These are phyloP conservation scores for Aspergillus sp. DNA, from an alignment of 2,329 filamentous ascomycete genomes.

Conservation along the genomic window DNA sequence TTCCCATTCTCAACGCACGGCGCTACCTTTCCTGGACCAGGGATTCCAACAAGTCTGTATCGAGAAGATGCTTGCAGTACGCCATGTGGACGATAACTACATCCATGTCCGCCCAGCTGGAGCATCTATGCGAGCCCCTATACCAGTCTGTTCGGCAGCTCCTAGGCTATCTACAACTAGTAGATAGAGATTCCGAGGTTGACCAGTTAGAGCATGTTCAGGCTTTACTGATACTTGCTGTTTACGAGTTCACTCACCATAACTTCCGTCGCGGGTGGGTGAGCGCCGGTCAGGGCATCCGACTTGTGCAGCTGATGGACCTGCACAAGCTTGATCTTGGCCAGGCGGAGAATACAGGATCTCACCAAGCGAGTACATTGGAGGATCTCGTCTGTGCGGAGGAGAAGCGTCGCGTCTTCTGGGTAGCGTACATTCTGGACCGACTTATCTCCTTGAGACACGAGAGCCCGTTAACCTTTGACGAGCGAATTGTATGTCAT, in stretches of 20 bases:
- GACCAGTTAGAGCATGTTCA: conserved; percentile 16
- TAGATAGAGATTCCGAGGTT: neutral
- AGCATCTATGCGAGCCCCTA: neutral
- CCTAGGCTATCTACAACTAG: neutral
- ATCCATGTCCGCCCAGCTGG: conserved; percentile 10
- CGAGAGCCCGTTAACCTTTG: conserved; percentile 31
- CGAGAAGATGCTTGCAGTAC: conserved; percentile 4
- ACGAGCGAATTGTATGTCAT: conserved; percentile 23
- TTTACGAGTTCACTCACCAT: conserved; percentile 13
- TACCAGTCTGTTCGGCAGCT: neutral
- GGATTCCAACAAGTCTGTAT: neutral
- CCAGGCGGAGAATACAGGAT: neutral
- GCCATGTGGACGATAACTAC: conserved; percentile 14
- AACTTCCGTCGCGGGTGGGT: conserved; percentile 31
- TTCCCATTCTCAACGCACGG: conserved; percentile 11
- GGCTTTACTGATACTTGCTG: conserved; percentile 10
- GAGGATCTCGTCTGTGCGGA: conserved; percentile 27
- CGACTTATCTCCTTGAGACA: conserved; percentile 32
- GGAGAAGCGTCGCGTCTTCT: conserved; percentile 38
- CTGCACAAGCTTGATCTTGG: conserved; percentile 30
- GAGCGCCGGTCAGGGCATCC: conserved; percentile 33
- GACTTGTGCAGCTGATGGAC: conserved; percentile 33
- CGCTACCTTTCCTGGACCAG: conserved; percentile 5
- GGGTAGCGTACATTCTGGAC: conserved; percentile 42
- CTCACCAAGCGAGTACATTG: conserved; percentile 7